These are phyloP conservation scores for Dioscorea zingiberensis DNA, from an alignment of 106 monocot genomes.

Conservation along the genomic window DNA sequence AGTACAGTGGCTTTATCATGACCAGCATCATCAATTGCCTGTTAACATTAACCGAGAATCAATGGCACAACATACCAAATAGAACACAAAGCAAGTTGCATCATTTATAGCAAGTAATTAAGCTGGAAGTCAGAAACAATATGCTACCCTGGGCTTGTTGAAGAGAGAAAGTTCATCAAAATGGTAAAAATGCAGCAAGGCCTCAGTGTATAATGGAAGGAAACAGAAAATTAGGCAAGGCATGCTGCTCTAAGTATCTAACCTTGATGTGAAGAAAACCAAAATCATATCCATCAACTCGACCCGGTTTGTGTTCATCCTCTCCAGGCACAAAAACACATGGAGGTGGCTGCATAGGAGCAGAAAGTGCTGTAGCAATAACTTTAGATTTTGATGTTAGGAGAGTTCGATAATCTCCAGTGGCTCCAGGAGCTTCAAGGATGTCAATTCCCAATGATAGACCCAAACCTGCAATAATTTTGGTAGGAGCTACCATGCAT, in stretches of 20 bases:
- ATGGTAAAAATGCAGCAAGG: too few relatives aligned
- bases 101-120: too few relatives aligned
- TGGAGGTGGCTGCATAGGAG: slow-evolving; percentile 68
- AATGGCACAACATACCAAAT: too few relatives aligned
- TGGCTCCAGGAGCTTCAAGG: slow-evolving; percentile 95
- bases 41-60: neutral
- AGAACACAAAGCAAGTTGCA: too few relatives aligned
- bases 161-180: too few relatives aligned
- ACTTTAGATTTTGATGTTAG: slow-evolving; percentile 82
- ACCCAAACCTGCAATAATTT: slow-evolving; percentile 95
- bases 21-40: slow-evolving; percentile 98
- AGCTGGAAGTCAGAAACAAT: too few relatives aligned
- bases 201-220: too few relatives aligned
- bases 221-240: too few relatives aligned
- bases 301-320: slow-evolving; percentile 65
- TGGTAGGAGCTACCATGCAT: slow-evolving; percentile 99
- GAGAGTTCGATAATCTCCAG: slow-evolving; percentile 89
- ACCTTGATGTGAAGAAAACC: slow-evolving; percentile 99
- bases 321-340: slow-evolving; percentile 81
- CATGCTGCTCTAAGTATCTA: slow-evolving; percentile 1
- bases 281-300: slow-evolving; percentile 78
- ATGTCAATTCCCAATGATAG: slow-evolving; percentile 88
- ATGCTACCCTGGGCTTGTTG: too few relatives aligned
- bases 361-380: slow-evolving; percentile 86
- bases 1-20: slow-evolving; percentile 81